Conservation (phyloP, 2,329 filamentous ascomycete genomes). For the Apiospora aurea region DNA sequence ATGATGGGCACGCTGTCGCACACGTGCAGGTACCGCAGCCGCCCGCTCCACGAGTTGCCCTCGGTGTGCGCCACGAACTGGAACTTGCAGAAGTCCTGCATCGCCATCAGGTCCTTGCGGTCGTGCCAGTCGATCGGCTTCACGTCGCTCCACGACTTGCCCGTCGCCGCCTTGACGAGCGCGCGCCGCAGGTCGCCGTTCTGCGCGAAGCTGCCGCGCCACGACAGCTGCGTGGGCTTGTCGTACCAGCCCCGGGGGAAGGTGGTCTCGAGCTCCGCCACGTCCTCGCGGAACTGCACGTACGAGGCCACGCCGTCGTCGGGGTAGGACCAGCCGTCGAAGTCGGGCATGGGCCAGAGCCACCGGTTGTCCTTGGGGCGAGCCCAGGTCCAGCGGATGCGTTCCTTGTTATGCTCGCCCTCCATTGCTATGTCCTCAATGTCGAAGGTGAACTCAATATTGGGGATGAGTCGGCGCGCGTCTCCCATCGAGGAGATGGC, state of each 20-base stretch:
- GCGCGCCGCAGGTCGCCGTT: slow-evolving; percentile 34
- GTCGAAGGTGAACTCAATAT: slow-evolving; percentile 36
- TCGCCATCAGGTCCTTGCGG: slow-evolving; percentile 34
- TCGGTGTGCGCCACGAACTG: slow-evolving; percentile 39
- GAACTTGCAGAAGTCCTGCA: slow-evolving; percentile 39
- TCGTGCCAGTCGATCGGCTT: slow-evolving; percentile 38
- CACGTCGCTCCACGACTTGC: slow-evolving; percentile 40
- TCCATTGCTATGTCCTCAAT: slow-evolving; percentile 34
- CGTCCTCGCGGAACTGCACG: slow-evolving; percentile 35
- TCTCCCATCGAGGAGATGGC: slow-evolving; percentile 33
- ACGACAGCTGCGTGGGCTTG: slow-evolving; percentile 30
- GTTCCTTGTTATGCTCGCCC: slow-evolving; percentile 28
- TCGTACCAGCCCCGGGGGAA: slow-evolving; percentile 27
- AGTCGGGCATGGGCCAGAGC: slow-evolving; percentile 37
- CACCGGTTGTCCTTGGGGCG: slow-evolving; percentile 33
- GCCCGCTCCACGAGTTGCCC: slow-evolving; percentile 41
- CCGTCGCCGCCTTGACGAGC: slow-evolving; percentile 35
- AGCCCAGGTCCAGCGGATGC: slow-evolving; percentile 35
- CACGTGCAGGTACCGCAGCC: slow-evolving; percentile 43
- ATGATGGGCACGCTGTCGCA: slow-evolving; percentile 53
- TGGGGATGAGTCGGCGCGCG: slow-evolving; percentile 31
- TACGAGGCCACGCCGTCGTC: slow-evolving; percentile 35
- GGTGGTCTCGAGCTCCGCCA: slow-evolving; percentile 31
- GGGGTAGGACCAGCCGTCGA: slow-evolving; percentile 36
- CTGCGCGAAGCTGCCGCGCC: slow-evolving; percentile 43